Percentiles rank a stretch among this genome's conserved stretches.
Evolutionary conservation across 768 basidiomycete genomes (phyloP).

Genomic region (Xanthoconium stramineum): DNA sequence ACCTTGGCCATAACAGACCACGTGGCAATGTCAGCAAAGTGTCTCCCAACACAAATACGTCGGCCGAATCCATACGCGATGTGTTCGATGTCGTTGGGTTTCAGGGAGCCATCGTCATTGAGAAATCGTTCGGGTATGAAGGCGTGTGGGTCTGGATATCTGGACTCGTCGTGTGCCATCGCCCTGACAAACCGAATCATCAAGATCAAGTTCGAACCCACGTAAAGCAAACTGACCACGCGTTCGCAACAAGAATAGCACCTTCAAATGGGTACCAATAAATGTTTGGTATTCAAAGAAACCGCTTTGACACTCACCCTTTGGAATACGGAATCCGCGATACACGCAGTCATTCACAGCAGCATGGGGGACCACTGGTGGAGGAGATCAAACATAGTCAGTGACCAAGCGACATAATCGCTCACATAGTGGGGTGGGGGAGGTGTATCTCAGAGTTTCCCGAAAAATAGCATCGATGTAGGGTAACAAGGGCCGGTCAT

Average conservation of each 20-base stretch:
- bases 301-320: slow-evolving; percentile 15
- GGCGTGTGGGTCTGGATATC: slow-evolving; percentile 34
- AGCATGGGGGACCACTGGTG: slow-evolving; percentile 9
- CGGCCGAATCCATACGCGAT: slow-evolving; percentile 26
- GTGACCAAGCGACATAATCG: no score
- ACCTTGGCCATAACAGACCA: slow-evolving; percentile 16
- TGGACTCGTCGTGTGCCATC: slow-evolving; percentile 18
- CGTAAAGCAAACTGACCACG: slow-evolving; percentile 5
- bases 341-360: slow-evolving; percentile 15
- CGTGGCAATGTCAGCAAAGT: slow-evolving; percentile 19
- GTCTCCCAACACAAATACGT: slow-evolving; percentile 21
- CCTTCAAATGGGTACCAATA: neutral
- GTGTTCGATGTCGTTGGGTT: neutral
- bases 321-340: slow-evolving; percentile 36
- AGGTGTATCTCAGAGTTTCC: neutral
- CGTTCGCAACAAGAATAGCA: neutral
- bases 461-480: neutral
- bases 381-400: neutral
- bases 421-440: neutral
- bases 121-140: slow-evolving; percentile 41
- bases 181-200: slow-evolving; percentile 1
- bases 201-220: neutral
- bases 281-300: no score
- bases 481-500: neutral
- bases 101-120: slow-evolving; percentile 23